Conservation (phyloP, 192 early-diverging fungal species). For the Linnemannia schmuckeri region DNA sequence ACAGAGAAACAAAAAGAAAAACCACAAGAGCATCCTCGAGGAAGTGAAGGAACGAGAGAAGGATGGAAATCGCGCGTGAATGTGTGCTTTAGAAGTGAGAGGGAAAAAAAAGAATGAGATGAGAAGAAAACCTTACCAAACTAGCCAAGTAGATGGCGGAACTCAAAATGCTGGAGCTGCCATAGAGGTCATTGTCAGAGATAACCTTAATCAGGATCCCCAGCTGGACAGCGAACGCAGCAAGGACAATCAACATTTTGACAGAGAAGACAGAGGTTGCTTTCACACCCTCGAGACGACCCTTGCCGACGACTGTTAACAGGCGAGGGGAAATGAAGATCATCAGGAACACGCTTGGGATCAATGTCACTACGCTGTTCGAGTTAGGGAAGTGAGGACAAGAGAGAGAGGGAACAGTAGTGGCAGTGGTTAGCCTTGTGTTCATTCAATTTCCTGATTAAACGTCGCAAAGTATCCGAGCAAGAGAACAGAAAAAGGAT, state of each 20-base stretch:
- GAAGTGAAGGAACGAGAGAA: no score
- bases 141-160: slow-evolving; percentile 4
- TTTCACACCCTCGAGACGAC: slow-evolving; percentile 11
- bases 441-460: no score
- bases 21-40: no score
- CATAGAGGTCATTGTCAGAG: neutral
- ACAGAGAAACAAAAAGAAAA: neutral
- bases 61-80: no score
- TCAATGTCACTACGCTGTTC: slow-evolving; percentile 10
- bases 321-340: slow-evolving; percentile 17
- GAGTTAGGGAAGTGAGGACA: neutral
- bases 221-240: slow-evolving; percentile 12
- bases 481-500: neutral
- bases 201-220: slow-evolving; percentile 7
- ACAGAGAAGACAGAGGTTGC: neutral
- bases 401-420: neutral
- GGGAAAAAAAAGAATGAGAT: neutral
- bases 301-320: slow-evolving; percentile 7
- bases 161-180: slow-evolving; percentile 13
- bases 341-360: slow-evolving; percentile 17
- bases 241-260: neutral
- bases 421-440: neutral
- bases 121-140: slow-evolving; percentile 7
- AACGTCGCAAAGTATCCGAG: neutral
- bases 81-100: no score